Conservation (phyloP, 208 protist species). For the Wallacemonas rigidus region DNA sequence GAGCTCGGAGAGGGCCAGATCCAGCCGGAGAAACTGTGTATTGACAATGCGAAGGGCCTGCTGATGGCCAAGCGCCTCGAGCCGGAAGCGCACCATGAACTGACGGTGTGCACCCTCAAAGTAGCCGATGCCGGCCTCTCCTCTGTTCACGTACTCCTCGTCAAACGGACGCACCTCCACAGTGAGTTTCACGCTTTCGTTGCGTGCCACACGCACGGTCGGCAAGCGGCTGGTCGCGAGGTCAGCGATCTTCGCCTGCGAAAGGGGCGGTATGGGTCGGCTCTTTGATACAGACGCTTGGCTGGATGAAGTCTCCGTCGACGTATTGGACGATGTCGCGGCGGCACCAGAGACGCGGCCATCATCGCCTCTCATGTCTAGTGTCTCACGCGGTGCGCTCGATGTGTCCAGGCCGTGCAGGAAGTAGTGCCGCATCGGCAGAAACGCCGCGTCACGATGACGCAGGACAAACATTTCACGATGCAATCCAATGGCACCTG, state of each 20-base stretch:
- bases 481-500: constrained; percentile 52
- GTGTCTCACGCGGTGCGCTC: no score
- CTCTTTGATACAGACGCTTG: neutral
- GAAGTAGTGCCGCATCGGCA: constrained; percentile 49
- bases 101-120: constrained; percentile 62
- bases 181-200: constrained; percentile 54
- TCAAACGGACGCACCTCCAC: constrained; percentile 62
- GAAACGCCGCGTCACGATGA: constrained; percentile 22
- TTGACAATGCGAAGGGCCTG: constrained; percentile 54
- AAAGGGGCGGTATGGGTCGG: neutral
- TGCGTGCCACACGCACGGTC: constrained; percentile 15
- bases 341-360: no score
- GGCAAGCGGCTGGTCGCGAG: neutral
- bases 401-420: constrained; percentile 32
- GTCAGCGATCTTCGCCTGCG: constrained; percentile 20
- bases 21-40: constrained; percentile 67
- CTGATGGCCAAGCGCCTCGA: constrained; percentile 31
- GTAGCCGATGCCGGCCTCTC: constrained; percentile 35
- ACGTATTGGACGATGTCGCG: neutral
- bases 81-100: constrained; percentile 51
- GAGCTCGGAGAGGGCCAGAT: constrained; percentile 53
- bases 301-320: neutral
- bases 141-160: constrained; percentile 29
- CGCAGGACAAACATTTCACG: constrained; percentile 66
- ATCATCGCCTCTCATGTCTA: no score